These are phyloP conservation scores for Sporothrix mexicana DNA, from an alignment of 2,329 filamentous ascomycete species.

Conservation along the genomic window DNA sequence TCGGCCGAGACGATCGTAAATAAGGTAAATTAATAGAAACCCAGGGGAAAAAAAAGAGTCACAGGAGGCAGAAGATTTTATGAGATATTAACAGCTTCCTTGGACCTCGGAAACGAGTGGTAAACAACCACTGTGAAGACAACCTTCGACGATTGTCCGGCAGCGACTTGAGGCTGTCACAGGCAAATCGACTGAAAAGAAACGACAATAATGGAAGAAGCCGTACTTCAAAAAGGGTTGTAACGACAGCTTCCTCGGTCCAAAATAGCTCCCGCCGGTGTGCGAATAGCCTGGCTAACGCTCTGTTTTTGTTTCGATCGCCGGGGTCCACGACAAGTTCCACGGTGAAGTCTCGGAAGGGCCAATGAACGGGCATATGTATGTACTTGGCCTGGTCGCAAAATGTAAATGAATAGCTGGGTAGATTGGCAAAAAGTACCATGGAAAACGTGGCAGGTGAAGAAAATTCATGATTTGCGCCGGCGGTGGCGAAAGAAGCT, in stretches of 20 bases:
- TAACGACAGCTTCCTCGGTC: constrained; percentile 17
- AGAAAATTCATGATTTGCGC: constrained; percentile 20
- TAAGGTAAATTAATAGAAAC: background rate
- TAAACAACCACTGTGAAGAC: background rate
- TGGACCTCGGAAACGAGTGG: background rate
- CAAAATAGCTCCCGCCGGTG: constrained; percentile 27
- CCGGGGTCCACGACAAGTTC: background rate
- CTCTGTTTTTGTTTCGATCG: background rate
- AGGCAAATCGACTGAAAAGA: constrained; percentile 1
- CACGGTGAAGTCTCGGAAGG: constrained; percentile 8
- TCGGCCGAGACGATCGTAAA: constrained; percentile 7
- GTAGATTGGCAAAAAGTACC: constrained; percentile 6
- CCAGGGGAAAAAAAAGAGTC: background rate
- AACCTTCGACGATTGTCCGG: background rate
- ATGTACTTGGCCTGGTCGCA: background rate
- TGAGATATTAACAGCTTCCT: background rate
- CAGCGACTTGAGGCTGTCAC: constrained; percentile 10
- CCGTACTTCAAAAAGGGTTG: constrained; percentile 2
- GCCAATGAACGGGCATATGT: background rate
- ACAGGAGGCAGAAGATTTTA: background rate
- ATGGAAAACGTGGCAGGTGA: constrained; percentile 24
- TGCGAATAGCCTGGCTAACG: constrained; percentile 6
- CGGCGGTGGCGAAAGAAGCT: constrained; percentile 22
- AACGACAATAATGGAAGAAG: background rate
- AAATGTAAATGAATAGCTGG: background rate